These are phyloP conservation scores for Colletotrichum graminicola DNA, from an alignment of 2,329 filamentous ascomycete species.

Conservation along the genomic window DNA sequence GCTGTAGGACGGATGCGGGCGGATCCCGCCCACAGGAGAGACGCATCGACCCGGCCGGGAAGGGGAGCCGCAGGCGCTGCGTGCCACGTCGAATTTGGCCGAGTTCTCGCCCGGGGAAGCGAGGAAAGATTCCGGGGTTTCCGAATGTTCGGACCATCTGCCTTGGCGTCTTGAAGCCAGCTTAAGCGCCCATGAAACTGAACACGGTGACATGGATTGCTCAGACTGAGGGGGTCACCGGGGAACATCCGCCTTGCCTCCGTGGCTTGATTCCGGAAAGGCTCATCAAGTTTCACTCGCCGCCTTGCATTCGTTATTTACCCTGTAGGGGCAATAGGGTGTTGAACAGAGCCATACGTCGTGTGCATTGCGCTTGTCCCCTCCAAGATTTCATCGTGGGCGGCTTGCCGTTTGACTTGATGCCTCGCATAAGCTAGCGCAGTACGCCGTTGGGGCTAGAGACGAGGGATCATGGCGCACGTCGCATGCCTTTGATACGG, in stretches of 20 bases:
- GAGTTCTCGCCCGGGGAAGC: slow-evolving; percentile 39
- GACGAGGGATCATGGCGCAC: background rate
- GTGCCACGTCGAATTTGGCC: slow-evolving; percentile 23
- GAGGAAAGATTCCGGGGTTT: slow-evolving; percentile 28
- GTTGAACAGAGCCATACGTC: background rate
- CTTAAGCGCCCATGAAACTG: slow-evolving; percentile 25
- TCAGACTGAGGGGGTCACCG: slow-evolving; percentile 29
- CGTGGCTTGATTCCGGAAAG: slow-evolving; percentile 8
- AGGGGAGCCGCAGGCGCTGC: slow-evolving; percentile 29
- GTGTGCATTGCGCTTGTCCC: slow-evolving; percentile 2
- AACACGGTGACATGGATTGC: slow-evolving; percentile 30
- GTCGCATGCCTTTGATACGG: background rate
- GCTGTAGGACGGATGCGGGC: slow-evolving; percentile 9
- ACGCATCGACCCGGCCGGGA: slow-evolving; percentile 28
- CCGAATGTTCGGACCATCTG: slow-evolving; percentile 37
- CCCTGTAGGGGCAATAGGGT: background rate
- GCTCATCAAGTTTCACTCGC: slow-evolving; percentile 22
- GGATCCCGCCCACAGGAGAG: background rate
- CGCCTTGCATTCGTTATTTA: background rate
- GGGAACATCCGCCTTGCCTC: slow-evolving; percentile 33
- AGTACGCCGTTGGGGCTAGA: background rate
- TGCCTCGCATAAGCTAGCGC: slow-evolving; percentile 5
- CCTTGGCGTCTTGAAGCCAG: slow-evolving; percentile 27
- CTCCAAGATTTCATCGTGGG: background rate
- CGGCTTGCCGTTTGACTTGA: background rate